Evolutionary conservation across 2,329 filamentous ascomycete genomes (phyloP).

Genomic region (Fusarium equiseti): DNA sequence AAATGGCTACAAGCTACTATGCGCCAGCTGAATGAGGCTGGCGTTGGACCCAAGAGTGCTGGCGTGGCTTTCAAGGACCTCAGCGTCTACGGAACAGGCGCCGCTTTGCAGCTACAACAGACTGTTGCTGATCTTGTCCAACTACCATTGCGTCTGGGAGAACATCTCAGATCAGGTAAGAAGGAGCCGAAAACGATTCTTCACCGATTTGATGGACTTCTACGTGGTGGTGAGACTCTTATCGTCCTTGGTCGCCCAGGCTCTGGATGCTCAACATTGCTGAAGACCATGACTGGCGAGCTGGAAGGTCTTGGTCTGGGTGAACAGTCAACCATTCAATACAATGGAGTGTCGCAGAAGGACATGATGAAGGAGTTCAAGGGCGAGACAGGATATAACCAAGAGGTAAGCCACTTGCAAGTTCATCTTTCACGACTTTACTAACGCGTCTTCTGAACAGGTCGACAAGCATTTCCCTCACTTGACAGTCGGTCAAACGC

Average conservation of each 20-base stretch:
- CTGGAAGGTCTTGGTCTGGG: constrained; percentile 66
- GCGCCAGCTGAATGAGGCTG: constrained; percentile 7
- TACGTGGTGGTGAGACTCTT: constrained; percentile 21
- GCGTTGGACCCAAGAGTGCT: constrained; percentile 8
- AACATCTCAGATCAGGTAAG: constrained; percentile 4
- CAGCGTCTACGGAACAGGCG: constrained; percentile 56
- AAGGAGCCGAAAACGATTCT: constrained; percentile 26
- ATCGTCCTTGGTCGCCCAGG: constrained; percentile 51
- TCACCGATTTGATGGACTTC: constrained; percentile 21
- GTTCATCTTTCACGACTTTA: rapidly evolving
- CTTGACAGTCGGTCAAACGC: constrained; percentile 79
- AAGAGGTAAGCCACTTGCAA: constrained; percentile 63
- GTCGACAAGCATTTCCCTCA: constrained; percentile 81
- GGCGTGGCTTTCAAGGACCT: constrained; percentile 59
- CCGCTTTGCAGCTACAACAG: constrained; percentile 51
- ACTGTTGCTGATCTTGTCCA: constrained; percentile 54
- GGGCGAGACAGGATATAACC: constrained; percentile 78
- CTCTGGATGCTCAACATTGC: constrained; percentile 50
- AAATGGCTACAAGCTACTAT: constrained; percentile 29
- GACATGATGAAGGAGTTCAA: constrained; percentile 71
- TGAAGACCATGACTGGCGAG: constrained; percentile 31
- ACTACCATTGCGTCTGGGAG: constrained; percentile 5
- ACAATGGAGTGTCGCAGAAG: constrained; percentile 69
- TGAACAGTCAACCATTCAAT: constrained; percentile 66
- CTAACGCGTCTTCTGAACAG: constrained; percentile 47